Evolutionary conservation across 2,329 filamentous ascomycete species (phyloP), one percentile per base, ranked within the genome.

Genomic region (Penicillium fuscoglaucum): DNA sequence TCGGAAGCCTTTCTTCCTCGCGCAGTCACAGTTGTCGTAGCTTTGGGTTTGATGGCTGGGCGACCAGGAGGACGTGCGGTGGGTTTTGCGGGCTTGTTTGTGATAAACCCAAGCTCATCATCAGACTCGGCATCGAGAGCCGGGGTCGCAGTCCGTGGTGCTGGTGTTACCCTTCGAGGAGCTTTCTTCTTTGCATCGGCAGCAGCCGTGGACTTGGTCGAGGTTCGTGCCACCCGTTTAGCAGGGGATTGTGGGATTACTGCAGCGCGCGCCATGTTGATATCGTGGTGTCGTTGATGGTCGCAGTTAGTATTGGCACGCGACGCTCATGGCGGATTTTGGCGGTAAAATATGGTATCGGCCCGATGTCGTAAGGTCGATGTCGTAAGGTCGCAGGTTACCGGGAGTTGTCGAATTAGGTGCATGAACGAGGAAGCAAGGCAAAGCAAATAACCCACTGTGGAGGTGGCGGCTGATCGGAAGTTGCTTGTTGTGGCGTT

Each of bases 261-360:
- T 43, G 66, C 66, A 40, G 66, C 65, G 41, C 66, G 66, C 48
- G 66, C 66, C 66, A 68, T 68, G 26, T 52, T 52, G 50, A 41
- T 53, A 19, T 41, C 40, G 58, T 29, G 59, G 52, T 12, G 28
- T 46, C 15, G 52, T 57, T 15, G 21, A 37, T 56, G 19, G 52
- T 59, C 57, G 48, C 49, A 37, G 29, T 55, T 31, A 41, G 44
- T 39, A 15, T 33, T 55, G 35, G 29, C 26, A 55, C 10, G 56
- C 45, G 52, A 37, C 35, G 49, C 58, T 66, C 64, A 68, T 66
- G 57, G 52, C 60, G 59, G 46, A 46, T 58, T 55, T 49, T 46
- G 44, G 35, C 48, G 41, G 46, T 60, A 28, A 63, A 60, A 43
- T 37, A 4, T n/a, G 13, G 35, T 41, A 37, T 57, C 43, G 50